phyloP scores from a whole-genome alignment of 495 filamentous ascomycete species.

The Penicillium psychrofluorescens region DNA sequence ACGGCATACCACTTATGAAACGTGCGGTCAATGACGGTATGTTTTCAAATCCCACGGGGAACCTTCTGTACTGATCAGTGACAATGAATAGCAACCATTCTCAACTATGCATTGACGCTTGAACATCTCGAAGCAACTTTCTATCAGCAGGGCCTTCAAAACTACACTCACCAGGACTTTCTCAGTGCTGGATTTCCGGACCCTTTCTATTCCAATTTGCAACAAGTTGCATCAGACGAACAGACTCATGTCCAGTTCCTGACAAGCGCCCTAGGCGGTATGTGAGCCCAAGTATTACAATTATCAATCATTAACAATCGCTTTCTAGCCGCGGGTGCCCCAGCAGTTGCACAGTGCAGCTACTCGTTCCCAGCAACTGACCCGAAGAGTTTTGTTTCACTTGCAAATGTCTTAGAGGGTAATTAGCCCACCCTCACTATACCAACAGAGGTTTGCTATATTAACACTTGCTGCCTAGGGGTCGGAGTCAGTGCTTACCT shows the following conservation, averaged over 20 bases:
- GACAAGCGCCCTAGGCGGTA: too few species aligned
- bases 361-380: constrained; percentile 51
- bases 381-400: constrained; percentile 39
- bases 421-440: too few species aligned
- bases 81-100: background rate
- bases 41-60: too few species aligned
- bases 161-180: constrained; percentile 47
- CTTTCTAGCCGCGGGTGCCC: constrained; percentile 29
- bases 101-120: constrained; percentile 26
- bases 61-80: too few species aligned
- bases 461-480: too few species aligned
- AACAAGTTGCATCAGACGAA: too few species aligned
- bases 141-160: constrained; percentile 50
- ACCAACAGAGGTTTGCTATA: too few species aligned
- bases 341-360: constrained; percentile 44
- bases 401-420: constrained; percentile 49
- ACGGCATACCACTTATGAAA: too few species aligned
- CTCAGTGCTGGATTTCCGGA: constrained; percentile 43
- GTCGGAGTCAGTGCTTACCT: constrained; percentile 39
- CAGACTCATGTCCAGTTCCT: too few species aligned
- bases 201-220: constrained; percentile 29
- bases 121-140: constrained; percentile 38
- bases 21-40: constrained; percentile 15
- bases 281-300: background rate
- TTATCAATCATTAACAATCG: background rate